phyloP scores from a whole-genome alignment of 257 asterid genomes.

The Nicotiana obtusifolia region DNA sequence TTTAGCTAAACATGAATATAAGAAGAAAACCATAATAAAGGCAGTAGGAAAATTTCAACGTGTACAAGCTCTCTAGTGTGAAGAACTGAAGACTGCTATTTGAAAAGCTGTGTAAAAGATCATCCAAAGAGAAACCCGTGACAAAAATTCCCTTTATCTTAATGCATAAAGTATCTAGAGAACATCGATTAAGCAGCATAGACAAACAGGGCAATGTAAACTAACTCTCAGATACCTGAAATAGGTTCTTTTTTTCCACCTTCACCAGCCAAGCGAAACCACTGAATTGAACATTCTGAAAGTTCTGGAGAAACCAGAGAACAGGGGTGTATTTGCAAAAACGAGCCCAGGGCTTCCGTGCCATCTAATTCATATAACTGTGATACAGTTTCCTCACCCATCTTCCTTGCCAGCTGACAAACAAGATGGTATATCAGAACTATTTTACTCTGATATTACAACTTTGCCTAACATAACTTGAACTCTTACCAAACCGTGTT shows the following conservation, averaged over 20 bases:
- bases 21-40: background rate
- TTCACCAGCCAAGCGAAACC: conserved; percentile 72
- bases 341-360: conserved; percentile 73
- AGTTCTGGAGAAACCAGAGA: conserved; percentile 52
- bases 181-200: background rate
- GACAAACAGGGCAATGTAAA: background rate
- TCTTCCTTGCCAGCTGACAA: conserved; percentile 68
- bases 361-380: conserved; percentile 70
- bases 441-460: background rate
- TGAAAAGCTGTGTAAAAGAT: background rate
- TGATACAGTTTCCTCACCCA: conserved; percentile 29
- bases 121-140: background rate
- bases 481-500: background rate
- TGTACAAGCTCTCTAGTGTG: background rate
- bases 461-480: background rate
- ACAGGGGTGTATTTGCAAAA: conserved; percentile 51
- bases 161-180: background rate
- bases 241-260: conserved; percentile 64
- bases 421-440: background rate
- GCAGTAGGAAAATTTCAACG: background rate
- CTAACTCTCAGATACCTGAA: conserved; percentile 45
- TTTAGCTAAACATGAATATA: background rate
- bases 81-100: background rate
- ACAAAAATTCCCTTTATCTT: background rate
- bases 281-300: conserved; percentile 61